A percentile compares a stretch with the other conserved stretches of the same genome.
These are phyloP conservation scores for Cyathus striatus DNA, from an alignment of 768 basidiomycete genomes.

Conservation along the genomic window DNA sequence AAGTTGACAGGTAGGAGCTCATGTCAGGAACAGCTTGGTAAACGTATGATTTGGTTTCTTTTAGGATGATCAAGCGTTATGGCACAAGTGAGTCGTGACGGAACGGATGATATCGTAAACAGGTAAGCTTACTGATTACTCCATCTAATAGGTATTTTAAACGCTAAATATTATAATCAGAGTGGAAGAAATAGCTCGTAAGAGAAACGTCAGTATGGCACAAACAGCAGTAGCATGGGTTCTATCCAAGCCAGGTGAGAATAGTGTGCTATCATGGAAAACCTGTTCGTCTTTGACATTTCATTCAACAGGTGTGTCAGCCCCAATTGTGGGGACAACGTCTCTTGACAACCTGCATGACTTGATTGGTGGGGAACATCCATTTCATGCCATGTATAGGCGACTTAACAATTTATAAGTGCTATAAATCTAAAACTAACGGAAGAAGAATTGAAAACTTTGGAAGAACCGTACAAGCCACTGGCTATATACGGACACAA, in stretches of 20 bases:
- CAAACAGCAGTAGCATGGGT: constrained; percentile 53
- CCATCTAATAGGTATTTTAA: neutral
- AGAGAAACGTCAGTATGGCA: constrained; percentile 49
- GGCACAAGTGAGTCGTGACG: constrained; percentile 13
- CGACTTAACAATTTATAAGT: constrained; percentile 13
- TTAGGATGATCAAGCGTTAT: constrained; percentile 18
- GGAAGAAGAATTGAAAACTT: constrained; percentile 49
- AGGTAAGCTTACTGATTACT: constrained; percentile 18
- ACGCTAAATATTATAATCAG: constrained; percentile 14
- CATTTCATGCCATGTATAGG: neutral
- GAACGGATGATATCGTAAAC: constrained; percentile 29
- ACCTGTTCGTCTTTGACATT: neutral
- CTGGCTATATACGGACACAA: constrained; percentile 39
- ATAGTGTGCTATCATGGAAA: neutral
- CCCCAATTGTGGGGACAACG: constrained; percentile 56
- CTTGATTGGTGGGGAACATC: constrained; percentile 33
- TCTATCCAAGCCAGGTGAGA: constrained; percentile 32
- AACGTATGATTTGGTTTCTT: neutral
- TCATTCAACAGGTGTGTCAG: constrained; percentile 33
- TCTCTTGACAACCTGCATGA: constrained; percentile 48
- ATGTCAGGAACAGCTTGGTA: neutral
- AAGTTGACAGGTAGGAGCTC: constrained; percentile 26
- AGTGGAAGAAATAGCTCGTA: constrained; percentile 52
- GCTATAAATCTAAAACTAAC: constrained; percentile 45
- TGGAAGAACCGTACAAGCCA: constrained; percentile 51